These are phyloP conservation scores for Rhodofomes roseus DNA, from an alignment of 1,284 basidiomycete genomes.

Conservation along the genomic window DNA sequence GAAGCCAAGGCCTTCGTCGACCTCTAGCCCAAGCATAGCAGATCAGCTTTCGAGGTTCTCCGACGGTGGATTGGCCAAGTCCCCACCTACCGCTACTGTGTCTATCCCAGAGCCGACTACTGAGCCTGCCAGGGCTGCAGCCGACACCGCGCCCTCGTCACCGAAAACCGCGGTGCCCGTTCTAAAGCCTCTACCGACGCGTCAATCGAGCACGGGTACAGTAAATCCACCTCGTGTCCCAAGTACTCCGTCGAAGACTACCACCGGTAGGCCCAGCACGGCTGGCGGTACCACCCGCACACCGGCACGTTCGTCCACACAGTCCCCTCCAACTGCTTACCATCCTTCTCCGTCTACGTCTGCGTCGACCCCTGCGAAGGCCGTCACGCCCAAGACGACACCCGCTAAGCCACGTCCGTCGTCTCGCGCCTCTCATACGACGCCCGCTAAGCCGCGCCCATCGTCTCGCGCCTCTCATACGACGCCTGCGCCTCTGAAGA, in stretches of 20 bases:
- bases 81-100: not conserved
- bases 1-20: slow-evolving; percentile 13
- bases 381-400: slow-evolving; percentile 14
- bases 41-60: not conserved
- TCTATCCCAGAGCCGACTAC: not conserved
- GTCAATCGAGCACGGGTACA: slow-evolving; percentile 17
- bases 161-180: slow-evolving; percentile 7
- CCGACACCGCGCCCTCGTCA: not conserved
- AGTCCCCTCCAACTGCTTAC: slow-evolving; percentile 27
- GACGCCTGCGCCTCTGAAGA: slow-evolving; percentile 28
- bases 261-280: slow-evolving; percentile 10
- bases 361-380: slow-evolving; percentile 15
- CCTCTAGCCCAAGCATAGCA: not conserved
- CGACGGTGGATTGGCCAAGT: not conserved
- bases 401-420: slow-evolving; percentile 21
- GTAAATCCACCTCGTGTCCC: slow-evolving; percentile 13
- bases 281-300: slow-evolving; percentile 16
- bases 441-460: slow-evolving; percentile 9
- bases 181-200: slow-evolving; percentile 9
- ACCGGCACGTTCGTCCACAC: slow-evolving; percentile 23
- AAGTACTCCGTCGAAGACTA: slow-evolving; percentile 25
- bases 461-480: slow-evolving; percentile 36
- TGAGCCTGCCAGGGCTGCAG: not conserved
- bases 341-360: slow-evolving; percentile 20
- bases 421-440: slow-evolving; percentile 15